Base-by-base conservation (phyloP, 129 eudicot species). In the Tagetes patula region DNA sequence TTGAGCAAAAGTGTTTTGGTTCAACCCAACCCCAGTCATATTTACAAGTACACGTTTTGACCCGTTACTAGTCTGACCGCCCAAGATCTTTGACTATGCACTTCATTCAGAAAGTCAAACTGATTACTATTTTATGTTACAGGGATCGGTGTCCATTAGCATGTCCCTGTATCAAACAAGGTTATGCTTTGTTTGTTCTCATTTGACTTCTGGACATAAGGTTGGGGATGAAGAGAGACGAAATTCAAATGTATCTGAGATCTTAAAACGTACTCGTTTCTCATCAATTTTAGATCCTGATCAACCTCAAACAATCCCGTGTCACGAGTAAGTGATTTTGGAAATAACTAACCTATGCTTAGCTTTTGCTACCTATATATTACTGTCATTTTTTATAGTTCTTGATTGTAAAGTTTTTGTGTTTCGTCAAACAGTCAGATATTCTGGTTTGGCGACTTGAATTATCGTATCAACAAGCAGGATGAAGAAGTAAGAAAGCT, bases 391-490 rank as follows among this genome's bases (percentile, higher is more conserved):
- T 5, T n/a, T n/a, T 32, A 14, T 36, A 34, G 34, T 72, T 79
- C 10, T 8, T 73, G 53, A 66, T 67, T 79, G n/a, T 33, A 59
- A 59, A 37, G 37, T 34, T 79, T 72, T 30, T 9, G n/a, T 45
- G 54, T 59, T 65, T 82, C 48, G 53, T 42, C 55, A 37, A 79
- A 77, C 97, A 95, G 99, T 76, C 89, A 95, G 81, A 85, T 95
- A 82, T 90, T 95, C 85, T 95, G 99, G 99, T 95, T 95, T 52
- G 99, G 99, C 0, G 99, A 95, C 78, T 76, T 95, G 85, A 95
- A 95, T 77, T 95, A 95, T 80, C 99, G 99, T 64, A 82, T 95
- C 83, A 95, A 90, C 80, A 84, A 90, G 91, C 58, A 61, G 75
- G 99, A 90, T 63, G 82, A 80, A 49, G 96, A 95, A 49, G 86